These are phyloP conservation scores for Coemansia sp. DNA, from an alignment of 192 early-diverging fungal genomes.

Conservation along the genomic window DNA sequence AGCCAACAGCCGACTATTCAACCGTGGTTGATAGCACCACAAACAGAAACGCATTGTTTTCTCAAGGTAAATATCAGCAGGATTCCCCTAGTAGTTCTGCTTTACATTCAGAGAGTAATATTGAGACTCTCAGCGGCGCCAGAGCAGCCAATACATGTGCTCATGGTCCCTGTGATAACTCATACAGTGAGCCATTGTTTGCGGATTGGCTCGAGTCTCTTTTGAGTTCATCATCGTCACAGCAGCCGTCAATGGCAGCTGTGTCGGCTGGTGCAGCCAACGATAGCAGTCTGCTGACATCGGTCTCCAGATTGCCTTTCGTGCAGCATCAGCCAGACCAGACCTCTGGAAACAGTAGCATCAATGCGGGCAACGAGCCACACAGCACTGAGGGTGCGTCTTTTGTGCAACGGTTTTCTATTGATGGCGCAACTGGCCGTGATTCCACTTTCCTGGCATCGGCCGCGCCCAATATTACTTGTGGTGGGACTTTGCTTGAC, in stretches of 20 bases:
- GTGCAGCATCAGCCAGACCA: not conserved
- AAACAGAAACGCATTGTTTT: not conserved
- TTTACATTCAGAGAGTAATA: not conserved
- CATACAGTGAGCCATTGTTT: constrained; percentile 8
- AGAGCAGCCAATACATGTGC: constrained; percentile 12
- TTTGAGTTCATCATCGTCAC: not conserved
- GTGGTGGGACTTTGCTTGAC: constrained; percentile 16
- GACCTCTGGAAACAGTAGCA: not conserved
- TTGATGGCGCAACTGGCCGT: constrained; percentile 3
- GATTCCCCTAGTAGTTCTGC: constrained; percentile 5
- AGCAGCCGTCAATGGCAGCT: not conserved
- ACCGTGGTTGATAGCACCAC: not conserved
- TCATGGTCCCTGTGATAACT: constrained; percentile 11
- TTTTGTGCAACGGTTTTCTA: constrained; percentile 10
- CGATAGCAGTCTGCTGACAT: not conserved
- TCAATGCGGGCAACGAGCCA: not conserved
- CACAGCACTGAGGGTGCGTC: not conserved
- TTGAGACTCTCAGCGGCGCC: constrained; percentile 8
- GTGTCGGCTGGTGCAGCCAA: not conserved
- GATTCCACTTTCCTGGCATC: constrained; percentile 6
- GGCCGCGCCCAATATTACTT: constrained; percentile 6
- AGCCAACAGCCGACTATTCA: not conserved
- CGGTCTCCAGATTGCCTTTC: not conserved
- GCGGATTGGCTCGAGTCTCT: constrained; percentile 23
- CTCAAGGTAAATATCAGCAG: constrained; percentile 36